These are phyloP conservation scores for Cicer yamashitae DNA, from an alignment of 306 rosid genomes.

Conservation along the genomic window DNA sequence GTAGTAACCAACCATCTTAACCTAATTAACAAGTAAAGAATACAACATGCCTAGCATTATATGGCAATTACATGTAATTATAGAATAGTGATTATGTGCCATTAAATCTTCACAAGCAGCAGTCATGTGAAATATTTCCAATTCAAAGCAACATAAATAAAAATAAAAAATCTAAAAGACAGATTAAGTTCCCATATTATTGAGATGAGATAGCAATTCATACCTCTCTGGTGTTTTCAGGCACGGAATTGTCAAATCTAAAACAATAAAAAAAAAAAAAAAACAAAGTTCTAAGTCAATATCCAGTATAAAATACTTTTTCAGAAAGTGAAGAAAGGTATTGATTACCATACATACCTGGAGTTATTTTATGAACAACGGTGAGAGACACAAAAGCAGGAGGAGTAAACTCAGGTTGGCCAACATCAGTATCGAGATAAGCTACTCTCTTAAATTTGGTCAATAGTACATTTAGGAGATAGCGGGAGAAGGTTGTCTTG, in stretches of 20 bases:
- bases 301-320: neutral
- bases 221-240: slow-evolving; percentile 92
- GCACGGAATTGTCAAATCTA: slow-evolving; percentile 85
- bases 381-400: slow-evolving; percentile 84
- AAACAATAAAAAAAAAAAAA: slow-evolving; percentile 26
- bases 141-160: slow-evolving; percentile 31
- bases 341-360: slow-evolving; percentile 69
- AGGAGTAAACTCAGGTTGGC: slow-evolving; percentile 94
- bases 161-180: neutral
- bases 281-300: neutral
- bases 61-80: neutral
- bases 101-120: slow-evolving; percentile 15
- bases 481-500: slow-evolving; percentile 85
- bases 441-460: slow-evolving; percentile 59
- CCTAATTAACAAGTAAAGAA: slow-evolving; percentile 23
- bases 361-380: slow-evolving; percentile 56
- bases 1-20: slow-evolving; percentile 3
- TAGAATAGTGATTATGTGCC: neutral
- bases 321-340: neutral
- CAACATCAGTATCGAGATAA: slow-evolving; percentile 89
- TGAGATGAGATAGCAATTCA: slow-evolving; percentile 38
- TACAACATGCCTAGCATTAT: neutral
- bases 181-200: slow-evolving; percentile 9
- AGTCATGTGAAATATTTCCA: slow-evolving; percentile 23
- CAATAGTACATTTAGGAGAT: slow-evolving; percentile 77